Percentiles rank a stretch among this genome's conserved stretches.
These are phyloP conservation scores for Acacia pycnantha DNA, from an alignment of 331 rosid species.

Conservation along the genomic window DNA sequence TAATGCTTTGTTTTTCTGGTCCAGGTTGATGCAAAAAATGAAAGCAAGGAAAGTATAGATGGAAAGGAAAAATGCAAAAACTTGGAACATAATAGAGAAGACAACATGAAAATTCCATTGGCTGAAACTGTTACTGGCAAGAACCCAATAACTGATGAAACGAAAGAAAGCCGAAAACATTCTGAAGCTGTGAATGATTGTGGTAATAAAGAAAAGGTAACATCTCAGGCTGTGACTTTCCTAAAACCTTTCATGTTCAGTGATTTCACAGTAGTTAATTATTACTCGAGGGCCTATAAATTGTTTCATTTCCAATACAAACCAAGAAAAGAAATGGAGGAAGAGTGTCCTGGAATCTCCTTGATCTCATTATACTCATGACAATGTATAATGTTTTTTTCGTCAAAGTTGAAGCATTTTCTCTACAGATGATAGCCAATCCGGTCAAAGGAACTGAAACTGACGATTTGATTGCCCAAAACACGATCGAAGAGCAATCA, in stretches of 20 bases:
- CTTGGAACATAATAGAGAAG: conserved; percentile 31
- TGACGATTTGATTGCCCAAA: conserved; percentile 25
- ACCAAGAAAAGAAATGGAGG: not conserved
- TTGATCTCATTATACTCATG: too few species aligned
- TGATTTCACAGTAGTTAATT: conserved; percentile 12
- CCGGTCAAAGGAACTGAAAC: conserved; percentile 34
- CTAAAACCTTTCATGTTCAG: conserved; percentile 8
- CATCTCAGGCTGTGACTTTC: conserved; percentile 7
- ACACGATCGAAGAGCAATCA: conserved; percentile 54
- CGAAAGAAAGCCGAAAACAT: conserved; percentile 40
- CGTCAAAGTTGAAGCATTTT: too few species aligned
- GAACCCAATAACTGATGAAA: conserved; percentile 34
- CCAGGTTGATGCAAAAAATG: conserved; percentile 55
- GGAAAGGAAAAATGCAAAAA: conserved; percentile 35
- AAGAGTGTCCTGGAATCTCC: not conserved
- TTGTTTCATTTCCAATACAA: conserved; percentile 6
- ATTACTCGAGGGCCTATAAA: conserved; percentile 8
- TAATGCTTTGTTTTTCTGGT: conserved; percentile 33
- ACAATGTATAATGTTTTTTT: too few species aligned
- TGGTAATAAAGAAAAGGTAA: conserved; percentile 51
- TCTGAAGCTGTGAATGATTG: conserved; percentile 29
- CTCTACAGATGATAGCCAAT: conserved; percentile 42
- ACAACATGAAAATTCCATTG: conserved; percentile 33
- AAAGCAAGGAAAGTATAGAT: conserved; percentile 39
- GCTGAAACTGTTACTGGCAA: conserved; percentile 30